A percentile compares a stretch with the other conserved stretches of the same genome.
These are phyloP conservation scores for Jatropha curcas DNA, from an alignment of 345 rosid species.

Conservation along the genomic window DNA sequence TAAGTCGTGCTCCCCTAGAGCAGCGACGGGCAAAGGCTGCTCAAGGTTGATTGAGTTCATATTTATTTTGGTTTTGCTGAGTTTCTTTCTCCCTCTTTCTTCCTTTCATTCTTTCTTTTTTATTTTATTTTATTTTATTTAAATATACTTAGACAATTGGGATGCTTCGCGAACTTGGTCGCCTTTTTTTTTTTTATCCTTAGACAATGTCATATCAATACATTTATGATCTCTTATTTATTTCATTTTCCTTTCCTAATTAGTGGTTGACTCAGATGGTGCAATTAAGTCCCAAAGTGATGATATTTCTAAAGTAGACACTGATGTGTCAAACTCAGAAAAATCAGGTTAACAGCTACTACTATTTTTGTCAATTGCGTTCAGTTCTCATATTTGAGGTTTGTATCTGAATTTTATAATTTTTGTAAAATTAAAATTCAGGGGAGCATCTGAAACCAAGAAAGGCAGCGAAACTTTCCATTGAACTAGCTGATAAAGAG, in stretches of 20 bases:
- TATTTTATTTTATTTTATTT: too few relatives aligned
- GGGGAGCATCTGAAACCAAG: slow-evolving; percentile 52
- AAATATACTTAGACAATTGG: not conserved
- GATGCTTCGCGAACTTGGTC: too few relatives aligned
- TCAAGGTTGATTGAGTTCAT: slow-evolving; percentile 41
- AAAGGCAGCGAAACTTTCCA: slow-evolving; percentile 42
- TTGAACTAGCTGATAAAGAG: slow-evolving; percentile 62
- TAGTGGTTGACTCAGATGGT: slow-evolving; percentile 39
- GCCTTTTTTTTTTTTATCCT: not conserved
- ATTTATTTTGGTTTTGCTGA: slow-evolving; percentile 5
- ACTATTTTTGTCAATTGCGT: slow-evolving; percentile 5
- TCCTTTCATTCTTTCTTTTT: not conserved
- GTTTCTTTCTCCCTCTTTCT: not conserved
- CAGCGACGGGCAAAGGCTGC: slow-evolving; percentile 65
- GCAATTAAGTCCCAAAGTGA: slow-evolving; percentile 28
- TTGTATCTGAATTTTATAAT: slow-evolving; percentile 28
- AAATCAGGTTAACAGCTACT: slow-evolving; percentile 30
- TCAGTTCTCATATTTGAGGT: slow-evolving; percentile 12
- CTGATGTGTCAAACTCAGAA: slow-evolving; percentile 29
- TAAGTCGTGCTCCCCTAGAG: slow-evolving; percentile 70
- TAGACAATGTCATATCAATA: not conserved
- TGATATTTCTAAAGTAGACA: slow-evolving; percentile 32
- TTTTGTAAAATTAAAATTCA: slow-evolving; percentile 27
- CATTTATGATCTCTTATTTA: not conserved
- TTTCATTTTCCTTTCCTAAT: not conserved